Evolutionary conservation across 1,139 yeast genomes (phyloP).

Genomic region (Blastobotrys capitulatus): DNA sequence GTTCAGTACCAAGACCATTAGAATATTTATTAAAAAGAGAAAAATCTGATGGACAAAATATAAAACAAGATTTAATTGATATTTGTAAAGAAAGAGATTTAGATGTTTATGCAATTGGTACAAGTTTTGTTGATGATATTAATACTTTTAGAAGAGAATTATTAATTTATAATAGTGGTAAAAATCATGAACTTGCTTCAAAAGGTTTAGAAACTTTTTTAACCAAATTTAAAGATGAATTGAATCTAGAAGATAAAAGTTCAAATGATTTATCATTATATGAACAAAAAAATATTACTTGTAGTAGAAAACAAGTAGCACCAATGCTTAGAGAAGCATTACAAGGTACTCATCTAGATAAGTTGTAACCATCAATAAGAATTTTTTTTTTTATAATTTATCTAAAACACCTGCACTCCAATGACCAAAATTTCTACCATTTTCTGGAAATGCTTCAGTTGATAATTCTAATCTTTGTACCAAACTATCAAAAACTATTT

Average conservation of each 20-base stretch:
- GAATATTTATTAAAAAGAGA: conserved; percentile 44
- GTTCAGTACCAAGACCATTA: conserved; percentile 65
- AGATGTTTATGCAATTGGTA: conserved; percentile 56
- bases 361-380: not conserved
- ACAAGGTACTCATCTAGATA: not conserved
- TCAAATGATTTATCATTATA: conserved; percentile 28
- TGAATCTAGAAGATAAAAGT: conserved; percentile 30
- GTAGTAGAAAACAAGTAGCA: conserved; percentile 85
- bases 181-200: conserved; percentile 8
- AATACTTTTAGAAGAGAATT: conserved; percentile 53
- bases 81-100: conserved; percentile 37
- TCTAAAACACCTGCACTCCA: conserved; percentile 34
- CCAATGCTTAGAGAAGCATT: conserved; percentile 39
- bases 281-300: conserved; percentile 51
- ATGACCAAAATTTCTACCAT: conserved; percentile 28
- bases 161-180: conserved; percentile 34
- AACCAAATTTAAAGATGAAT: conserved; percentile 30
- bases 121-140: conserved; percentile 45
- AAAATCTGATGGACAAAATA: conserved; percentile 35
- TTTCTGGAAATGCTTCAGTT: conserved; percentile 34
- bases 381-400: conserved; percentile 3
- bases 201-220: conserved; percentile 32
- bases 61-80: conserved; percentile 10
- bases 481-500: conserved; percentile 30
- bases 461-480: conserved; percentile 28